phyloP scores from a whole-genome alignment of 23 red algal species.

The Gracilaria vermiculophylla region DNA sequence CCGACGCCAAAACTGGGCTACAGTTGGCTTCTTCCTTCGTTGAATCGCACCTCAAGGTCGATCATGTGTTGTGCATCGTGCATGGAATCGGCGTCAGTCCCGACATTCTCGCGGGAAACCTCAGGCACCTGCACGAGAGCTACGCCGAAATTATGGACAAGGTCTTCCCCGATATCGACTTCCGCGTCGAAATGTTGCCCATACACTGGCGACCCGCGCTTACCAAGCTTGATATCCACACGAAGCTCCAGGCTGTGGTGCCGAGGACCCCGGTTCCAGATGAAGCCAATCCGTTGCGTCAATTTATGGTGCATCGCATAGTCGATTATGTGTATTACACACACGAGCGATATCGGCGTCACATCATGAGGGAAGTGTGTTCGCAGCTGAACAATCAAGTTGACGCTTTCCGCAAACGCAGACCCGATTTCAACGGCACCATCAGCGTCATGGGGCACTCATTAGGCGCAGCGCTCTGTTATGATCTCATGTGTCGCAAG shows the following conservation, averaged over 20 bases:
- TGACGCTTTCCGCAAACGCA: conserved; percentile 53
- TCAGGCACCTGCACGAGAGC: conserved; percentile 52
- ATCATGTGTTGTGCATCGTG: conserved; percentile 84
- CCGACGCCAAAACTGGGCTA: neutral
- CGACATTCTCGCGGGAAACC: conserved; percentile 35
- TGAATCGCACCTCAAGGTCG: conserved; percentile 59
- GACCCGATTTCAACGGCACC: conserved; percentile 83
- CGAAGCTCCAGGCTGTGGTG: conserved; percentile 68
- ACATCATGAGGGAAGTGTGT: conserved; percentile 73
- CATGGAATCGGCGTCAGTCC: conserved; percentile 81
- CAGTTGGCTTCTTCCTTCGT: conserved; percentile 5
- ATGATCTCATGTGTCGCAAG: conserved; percentile 70
- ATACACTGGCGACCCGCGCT: conserved; percentile 80
- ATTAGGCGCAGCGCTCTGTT: conserved; percentile 81
- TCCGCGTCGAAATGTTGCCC: conserved; percentile 69
- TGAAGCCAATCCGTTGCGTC: conserved; percentile 68
- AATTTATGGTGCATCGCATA: conserved; percentile 79
- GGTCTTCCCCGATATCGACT: conserved; percentile 81
- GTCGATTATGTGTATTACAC: conserved; percentile 88
- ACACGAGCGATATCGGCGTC: conserved; percentile 50
- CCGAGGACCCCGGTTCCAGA: conserved; percentile 42
- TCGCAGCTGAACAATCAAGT: conserved; percentile 71
- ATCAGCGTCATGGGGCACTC: conserved; percentile 85
- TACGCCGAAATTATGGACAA: conserved; percentile 69
- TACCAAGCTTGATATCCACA: conserved; percentile 62